Base-by-base conservation (phyloP, 2,329 filamentous ascomycete genomes). In the Botrytis sinoallii region DNA sequence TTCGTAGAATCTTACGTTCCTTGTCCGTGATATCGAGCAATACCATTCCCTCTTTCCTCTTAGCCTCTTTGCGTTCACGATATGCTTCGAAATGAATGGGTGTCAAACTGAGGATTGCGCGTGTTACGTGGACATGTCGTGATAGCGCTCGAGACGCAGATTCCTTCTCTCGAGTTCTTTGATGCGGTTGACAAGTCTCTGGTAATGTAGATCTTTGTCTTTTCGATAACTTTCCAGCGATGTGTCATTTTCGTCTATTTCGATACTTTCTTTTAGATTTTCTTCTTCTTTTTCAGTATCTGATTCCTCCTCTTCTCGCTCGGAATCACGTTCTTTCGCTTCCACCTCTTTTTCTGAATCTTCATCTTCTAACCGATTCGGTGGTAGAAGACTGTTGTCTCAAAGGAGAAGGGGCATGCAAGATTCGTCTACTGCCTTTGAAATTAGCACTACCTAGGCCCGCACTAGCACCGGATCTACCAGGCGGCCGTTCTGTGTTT, bases 1-100 rank as follows among this genome's bases (percentile, higher is more conserved):
- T 69, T 18, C 48, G 40, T 0, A 69, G 20, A 25, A 29, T 12
- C 22, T 57, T 42, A 20, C 52, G 38, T 44, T 69, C 66, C 52
- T 57, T 57, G 0, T 22, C 29, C n/a, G 57, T 69, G 3, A 69
- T 6, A 57, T 69, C 52, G 4, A 69, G 48, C 22, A 69, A 32
- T 32, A 57, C 20, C 35, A 42, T 14, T 4, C n/a, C 35, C 29
- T 69, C 66, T 40, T 69, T 69, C 18, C 66, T 57, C 48, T 57
- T 69, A 10, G 48, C 12, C 20, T 69, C 66, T 32, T 69, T 69
- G 1, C 48, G 66, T 42, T 69, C 35, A 16, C 66, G 48, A 22
- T 57, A 32, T 35, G 66, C 66, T 59, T 69, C 66, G 48, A 69
- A 69, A 18, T 69, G 35, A 22, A 69, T 38, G 3, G 66, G 66